Percentiles rank a stretch among this genome's conserved stretches.
Conservation (phyloP, 306 rosid species). For the Prunus dulcis region DNA sequence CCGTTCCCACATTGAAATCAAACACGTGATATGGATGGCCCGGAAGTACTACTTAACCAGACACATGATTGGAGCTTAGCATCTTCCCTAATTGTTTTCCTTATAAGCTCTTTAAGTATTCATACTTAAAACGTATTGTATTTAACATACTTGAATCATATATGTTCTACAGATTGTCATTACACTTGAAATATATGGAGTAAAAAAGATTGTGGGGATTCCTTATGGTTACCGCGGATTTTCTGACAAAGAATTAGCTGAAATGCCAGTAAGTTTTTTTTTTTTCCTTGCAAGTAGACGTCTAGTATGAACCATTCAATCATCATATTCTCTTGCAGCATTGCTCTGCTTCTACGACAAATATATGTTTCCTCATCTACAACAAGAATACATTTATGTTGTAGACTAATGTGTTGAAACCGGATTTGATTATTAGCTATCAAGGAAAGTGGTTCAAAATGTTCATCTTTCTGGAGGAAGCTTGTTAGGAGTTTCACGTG, state of each 20-base stretch:
- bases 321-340: neutral
- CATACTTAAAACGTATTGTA: neutral
- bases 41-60: neutral
- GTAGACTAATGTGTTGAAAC: conserved; percentile 20
- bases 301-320: conserved; percentile 1
- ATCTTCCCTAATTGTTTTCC: neutral
- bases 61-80: neutral
- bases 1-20: too few relatives aligned
- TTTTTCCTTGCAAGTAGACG: conserved; percentile 24
- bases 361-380: conserved; percentile 10
- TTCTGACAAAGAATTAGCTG: conserved; percentile 71
- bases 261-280: conserved; percentile 60
- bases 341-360: neutral
- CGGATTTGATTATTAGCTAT: conserved; percentile 54
- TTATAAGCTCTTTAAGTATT: neutral
- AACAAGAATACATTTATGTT: neutral
- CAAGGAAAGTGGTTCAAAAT: conserved; percentile 92
- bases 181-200: conserved; percentile 97
- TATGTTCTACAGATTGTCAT: conserved; percentile 77
- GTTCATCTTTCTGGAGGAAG: conserved; percentile 99
- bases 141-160: conserved; percentile 14
- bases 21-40: too few relatives aligned
- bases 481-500: conserved; percentile 95
- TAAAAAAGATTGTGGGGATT: conserved; percentile 85
- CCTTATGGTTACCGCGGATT: conserved; percentile 98